Percentiles rank a stretch among this genome's conserved stretches.
phyloP scores from a whole-genome alignment of 1,284 basidiomycete species.

The Heliocybe sulcata region DNA sequence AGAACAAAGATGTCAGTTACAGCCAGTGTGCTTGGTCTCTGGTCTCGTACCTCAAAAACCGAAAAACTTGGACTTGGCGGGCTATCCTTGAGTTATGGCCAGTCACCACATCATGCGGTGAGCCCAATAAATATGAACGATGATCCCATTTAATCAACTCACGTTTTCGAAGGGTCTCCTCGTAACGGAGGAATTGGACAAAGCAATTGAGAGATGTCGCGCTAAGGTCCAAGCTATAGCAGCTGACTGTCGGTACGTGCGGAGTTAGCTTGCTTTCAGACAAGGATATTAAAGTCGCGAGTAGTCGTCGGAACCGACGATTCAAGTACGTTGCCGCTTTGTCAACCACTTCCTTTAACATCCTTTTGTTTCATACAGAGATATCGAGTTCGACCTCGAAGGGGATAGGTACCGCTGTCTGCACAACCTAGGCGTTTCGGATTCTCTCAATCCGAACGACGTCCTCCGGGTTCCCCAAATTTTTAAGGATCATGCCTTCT shows the following conservation, averaged over 20 bases:
- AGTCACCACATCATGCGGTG: neutral
- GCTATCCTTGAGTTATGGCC: neutral
- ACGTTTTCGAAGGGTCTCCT: no score
- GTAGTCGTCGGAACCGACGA: conserved; percentile 1
- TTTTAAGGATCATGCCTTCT: conserved; percentile 31
- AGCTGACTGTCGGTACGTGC: conserved; percentile 16
- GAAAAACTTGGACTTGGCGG: neutral
- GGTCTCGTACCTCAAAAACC: neutral
- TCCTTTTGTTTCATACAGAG: conserved; percentile 20
- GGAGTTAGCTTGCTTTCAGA: conserved; percentile 3
- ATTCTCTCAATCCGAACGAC: conserved; percentile 7
- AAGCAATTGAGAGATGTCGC: conserved; percentile 18
- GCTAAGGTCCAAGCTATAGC: conserved; percentile 18
- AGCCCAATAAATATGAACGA: neutral
- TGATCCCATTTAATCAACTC: no score
- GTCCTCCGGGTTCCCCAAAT: neutral
- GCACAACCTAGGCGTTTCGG: conserved; percentile 24
- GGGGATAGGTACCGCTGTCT: conserved; percentile 34
- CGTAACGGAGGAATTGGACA: conserved; percentile 20
- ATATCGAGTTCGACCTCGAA: conserved; percentile 45
- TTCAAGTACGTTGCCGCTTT: conserved; percentile 12
- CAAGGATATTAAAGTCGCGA: no score
- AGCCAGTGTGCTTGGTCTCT: neutral
- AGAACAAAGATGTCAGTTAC: no score
- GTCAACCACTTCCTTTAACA: neutral